Base-by-base conservation (phyloP, 1,284 basidiomycete species). In the Papiliotrema flavescens region DNA sequence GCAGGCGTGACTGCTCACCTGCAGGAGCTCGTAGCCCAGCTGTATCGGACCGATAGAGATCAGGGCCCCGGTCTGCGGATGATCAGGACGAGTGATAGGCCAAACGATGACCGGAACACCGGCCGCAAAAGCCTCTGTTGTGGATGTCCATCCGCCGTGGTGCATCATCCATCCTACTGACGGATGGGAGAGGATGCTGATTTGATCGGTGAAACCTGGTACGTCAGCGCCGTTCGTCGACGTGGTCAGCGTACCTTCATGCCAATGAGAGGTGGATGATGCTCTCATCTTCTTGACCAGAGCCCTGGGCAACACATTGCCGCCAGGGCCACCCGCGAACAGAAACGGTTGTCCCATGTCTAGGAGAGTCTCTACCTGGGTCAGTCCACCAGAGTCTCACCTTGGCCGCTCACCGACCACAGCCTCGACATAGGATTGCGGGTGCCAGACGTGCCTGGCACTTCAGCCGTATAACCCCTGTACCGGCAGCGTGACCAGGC, bases 101-200 rank as follows among this genome's bases (percentile, higher is more conserved):
- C 48, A 55, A 14, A 32, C 32, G 36, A 55, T 55, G 39, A 55
- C 40, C 14, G 53, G 53, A 19, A 44, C 23, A 1, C 42, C 42
- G 23, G 19, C 11, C 35, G 46, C 17, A 15, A 55, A 20, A 19
- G 47, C n/a, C 23, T 55, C 53, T 11, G 14, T 22, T 26, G 34
- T 28, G 4, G 36, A 42, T 41, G 45, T 55, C 34, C 48, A 55
- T 7, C 53, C 53, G 3, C n/a, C 40, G 48, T 55, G 53, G 11
- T 47, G 36, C 3, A 50, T 13, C 22, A 49, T 37, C 32, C 34
- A 53, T 8, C 51, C 43, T 15, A 53, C 44, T 8, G 43, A 26
- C n/a, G 51, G 51, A 20, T 53, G 51, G 24, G 24, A 34, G 32
- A 53, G 42, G 15, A 37, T n/a, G 2, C n/a, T 24, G 44, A 46